Evolutionary conservation across 2,329 filamentous ascomycete species (phyloP).

Genomic region (Emergomyces africanus): DNA sequence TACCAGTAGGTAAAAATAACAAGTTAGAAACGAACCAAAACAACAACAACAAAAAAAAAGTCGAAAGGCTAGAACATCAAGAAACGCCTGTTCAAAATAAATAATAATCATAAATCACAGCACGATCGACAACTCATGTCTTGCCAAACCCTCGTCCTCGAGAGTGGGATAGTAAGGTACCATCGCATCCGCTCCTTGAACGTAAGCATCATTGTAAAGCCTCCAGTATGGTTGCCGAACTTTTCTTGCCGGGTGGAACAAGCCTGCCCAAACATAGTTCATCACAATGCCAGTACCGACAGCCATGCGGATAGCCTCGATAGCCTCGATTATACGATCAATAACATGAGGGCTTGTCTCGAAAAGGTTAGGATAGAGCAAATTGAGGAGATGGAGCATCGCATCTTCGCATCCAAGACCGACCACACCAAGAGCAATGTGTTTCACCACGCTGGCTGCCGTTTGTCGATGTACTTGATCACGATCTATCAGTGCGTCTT

Average conservation of each 20-base stretch:
- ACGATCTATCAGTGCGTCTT: conserved; percentile 93
- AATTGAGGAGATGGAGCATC: conserved; percentile 93
- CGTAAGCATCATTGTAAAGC: conserved; percentile 93
- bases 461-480: conserved; percentile 98
- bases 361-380: conserved; percentile 93
- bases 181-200: conserved; percentile 85
- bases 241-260: conserved; percentile 94
- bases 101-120: conserved; percentile 40
- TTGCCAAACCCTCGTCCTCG: conserved; percentile 64
- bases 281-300: conserved; percentile 85
- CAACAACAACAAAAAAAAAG: not conserved
- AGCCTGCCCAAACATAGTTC: conserved; percentile 96
- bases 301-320: conserved; percentile 88
- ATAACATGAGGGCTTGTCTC: conserved; percentile 98
- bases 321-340: conserved; percentile 92
- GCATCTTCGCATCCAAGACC: conserved; percentile 95
- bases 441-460: conserved; percentile 91
- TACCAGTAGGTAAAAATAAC: not conserved
- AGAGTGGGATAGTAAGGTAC: conserved; percentile 90
- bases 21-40: not conserved
- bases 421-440: conserved; percentile 94
- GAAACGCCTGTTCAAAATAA: not conserved
- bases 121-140: conserved; percentile 72
- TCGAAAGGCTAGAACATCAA: not conserved
- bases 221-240: conserved; percentile 93